phyloP scores from a whole-genome alignment of 192 early-diverging fungal species.

The Backusella tarrabulga region DNA sequence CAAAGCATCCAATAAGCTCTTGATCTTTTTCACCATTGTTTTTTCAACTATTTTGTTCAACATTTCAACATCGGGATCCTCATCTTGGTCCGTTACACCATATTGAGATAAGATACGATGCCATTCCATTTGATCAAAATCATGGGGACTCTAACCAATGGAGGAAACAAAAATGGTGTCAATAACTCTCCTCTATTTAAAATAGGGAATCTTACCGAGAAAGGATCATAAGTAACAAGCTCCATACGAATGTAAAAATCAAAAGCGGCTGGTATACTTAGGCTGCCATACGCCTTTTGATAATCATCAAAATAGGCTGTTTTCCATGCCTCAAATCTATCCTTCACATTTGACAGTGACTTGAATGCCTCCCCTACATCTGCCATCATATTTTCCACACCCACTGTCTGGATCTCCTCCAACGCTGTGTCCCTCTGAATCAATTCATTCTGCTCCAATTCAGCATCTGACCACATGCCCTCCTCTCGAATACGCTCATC shows the following conservation, averaged over 20 bases:
- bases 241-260: slow-evolving; percentile 56
- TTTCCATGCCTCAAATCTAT: slow-evolving; percentile 53
- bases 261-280: slow-evolving; percentile 54
- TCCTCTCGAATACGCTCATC: not conserved
- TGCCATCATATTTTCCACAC: slow-evolving; percentile 19
- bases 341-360: slow-evolving; percentile 42
- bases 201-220: slow-evolving; percentile 28
- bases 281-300: slow-evolving; percentile 53
- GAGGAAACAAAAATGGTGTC: not conserved
- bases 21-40: slow-evolving; percentile 24
- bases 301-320: slow-evolving; percentile 51
- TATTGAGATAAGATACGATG: slow-evolving; percentile 31
- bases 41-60: slow-evolving; percentile 39
- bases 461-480: slow-evolving; percentile 49
- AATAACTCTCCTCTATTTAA: not conserved
- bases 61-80: slow-evolving; percentile 35
- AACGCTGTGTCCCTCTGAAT: slow-evolving; percentile 32
- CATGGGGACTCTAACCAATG: slow-evolving; percentile 8
- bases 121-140: slow-evolving; percentile 41
- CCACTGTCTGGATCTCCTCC: slow-evolving; percentile 31
- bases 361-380: slow-evolving; percentile 51
- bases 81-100: slow-evolving; percentile 17
- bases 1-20: slow-evolving; percentile 22
- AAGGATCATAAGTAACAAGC: slow-evolving; percentile 51
- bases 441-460: slow-evolving; percentile 31